Evolutionary conservation across 805 yeast species (phyloP).

Genomic region (Candida corydali): DNA sequence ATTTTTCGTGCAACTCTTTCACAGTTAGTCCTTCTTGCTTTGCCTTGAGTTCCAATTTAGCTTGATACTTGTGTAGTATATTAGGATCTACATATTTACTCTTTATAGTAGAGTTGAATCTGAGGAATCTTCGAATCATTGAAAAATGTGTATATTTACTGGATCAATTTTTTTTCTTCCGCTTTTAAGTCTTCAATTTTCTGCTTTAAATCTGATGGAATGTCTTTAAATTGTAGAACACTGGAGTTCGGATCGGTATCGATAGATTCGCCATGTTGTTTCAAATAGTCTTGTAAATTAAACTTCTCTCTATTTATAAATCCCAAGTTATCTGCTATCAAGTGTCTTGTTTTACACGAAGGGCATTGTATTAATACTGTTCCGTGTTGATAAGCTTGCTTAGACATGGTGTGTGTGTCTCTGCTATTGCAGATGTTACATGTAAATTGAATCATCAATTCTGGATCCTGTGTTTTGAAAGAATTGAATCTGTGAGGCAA

Average conservation of each 20-base stretch:
- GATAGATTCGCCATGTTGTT: slow-evolving; percentile 71
- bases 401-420: slow-evolving; percentile 86
- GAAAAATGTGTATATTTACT: not conserved
- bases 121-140: not conserved
- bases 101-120: slow-evolving; percentile 7
- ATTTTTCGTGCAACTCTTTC: slow-evolving; percentile 56
- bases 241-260: slow-evolving; percentile 47
- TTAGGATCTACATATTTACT: too few species aligned
- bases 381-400: slow-evolving; percentile 85
- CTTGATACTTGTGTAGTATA: slow-evolving; percentile 19
- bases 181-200: slow-evolving; percentile 31
- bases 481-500: not conserved
- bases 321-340: slow-evolving; percentile 72
- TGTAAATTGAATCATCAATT: slow-evolving; percentile 84
- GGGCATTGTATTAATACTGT: slow-evolving; percentile 91
- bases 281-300: slow-evolving; percentile 75
- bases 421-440: slow-evolving; percentile 83
- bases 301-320: slow-evolving; percentile 76
- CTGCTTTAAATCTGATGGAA: slow-evolving; percentile 51
- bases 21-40: slow-evolving; percentile 34
- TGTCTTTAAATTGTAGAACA: slow-evolving; percentile 62
- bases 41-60: slow-evolving; percentile 34
- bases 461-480: slow-evolving; percentile 14
- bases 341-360: slow-evolving; percentile 79
- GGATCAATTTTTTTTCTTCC: not conserved